Evolutionary conservation across 2,329 filamentous ascomycete species (phyloP).

Genomic region (Phaeosphaeria sp.): DNA sequence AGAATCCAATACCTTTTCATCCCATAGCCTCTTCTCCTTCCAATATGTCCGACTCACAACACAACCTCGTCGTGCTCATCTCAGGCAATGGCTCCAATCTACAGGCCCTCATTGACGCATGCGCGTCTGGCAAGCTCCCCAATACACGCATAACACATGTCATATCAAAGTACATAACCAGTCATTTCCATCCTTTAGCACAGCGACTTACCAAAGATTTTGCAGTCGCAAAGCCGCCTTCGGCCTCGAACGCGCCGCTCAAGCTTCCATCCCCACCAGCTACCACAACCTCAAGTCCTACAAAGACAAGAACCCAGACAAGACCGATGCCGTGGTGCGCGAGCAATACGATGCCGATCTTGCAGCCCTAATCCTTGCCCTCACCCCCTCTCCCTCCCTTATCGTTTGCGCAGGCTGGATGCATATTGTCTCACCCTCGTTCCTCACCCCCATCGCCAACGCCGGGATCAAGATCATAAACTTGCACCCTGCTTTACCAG

Average conservation of each 20-base stretch:
- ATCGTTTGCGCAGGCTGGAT: conserved; percentile 85
- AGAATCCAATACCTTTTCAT: background rate
- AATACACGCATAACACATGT: conserved; percentile 66
- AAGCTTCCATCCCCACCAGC: conserved; percentile 70
- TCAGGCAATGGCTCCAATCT: conserved; percentile 75
- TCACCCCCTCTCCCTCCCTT: conserved; percentile 66
- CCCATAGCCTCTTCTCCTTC: background rate
- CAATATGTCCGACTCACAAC: conserved; percentile 34
- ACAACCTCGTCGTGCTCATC: conserved; percentile 67
- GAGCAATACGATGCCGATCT: conserved; percentile 77
- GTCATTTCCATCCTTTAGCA: background rate
- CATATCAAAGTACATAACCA: conserved; percentile 56
- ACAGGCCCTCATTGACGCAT: conserved; percentile 74
- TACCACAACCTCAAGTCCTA: conserved; percentile 84
- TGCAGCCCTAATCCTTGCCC: conserved; percentile 68
- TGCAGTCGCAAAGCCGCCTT: conserved; percentile 62
- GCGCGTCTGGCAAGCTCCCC: conserved; percentile 56
- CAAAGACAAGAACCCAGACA: conserved; percentile 67
- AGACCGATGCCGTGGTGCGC: conserved; percentile 56
- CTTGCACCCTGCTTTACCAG: conserved; percentile 76
- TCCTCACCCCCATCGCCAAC: conserved; percentile 70
- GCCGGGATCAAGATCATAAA: conserved; percentile 77
- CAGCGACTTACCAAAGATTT: background rate
- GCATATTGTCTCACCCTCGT: conserved; percentile 76
- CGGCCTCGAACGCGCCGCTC: conserved; percentile 66